phyloP scores from a whole-genome alignment of 164 flowering plant genomes.

The Vitis riparia region DNA sequence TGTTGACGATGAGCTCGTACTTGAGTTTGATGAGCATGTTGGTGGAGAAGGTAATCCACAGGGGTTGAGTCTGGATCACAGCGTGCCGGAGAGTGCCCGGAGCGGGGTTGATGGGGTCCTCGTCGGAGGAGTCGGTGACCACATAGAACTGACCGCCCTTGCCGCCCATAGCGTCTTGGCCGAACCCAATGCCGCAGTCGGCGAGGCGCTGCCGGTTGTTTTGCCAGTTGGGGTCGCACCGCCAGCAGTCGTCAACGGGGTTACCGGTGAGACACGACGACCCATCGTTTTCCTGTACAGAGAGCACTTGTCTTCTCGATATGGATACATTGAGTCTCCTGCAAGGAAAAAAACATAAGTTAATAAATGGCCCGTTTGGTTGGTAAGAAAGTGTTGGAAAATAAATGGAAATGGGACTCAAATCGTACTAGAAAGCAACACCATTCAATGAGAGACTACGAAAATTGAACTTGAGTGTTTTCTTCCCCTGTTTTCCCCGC shows the following conservation, averaged over 20 bases:
- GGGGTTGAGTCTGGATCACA: constrained; percentile 39
- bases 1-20: constrained; percentile 65
- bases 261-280: constrained; percentile 27
- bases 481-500: too few species aligned
- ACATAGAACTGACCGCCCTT: constrained; percentile 38
- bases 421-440: too few species aligned
- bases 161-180: constrained; percentile 37
- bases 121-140: constrained; percentile 46
- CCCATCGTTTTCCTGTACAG: background rate
- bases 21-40: constrained; percentile 66
- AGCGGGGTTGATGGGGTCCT: constrained; percentile 32
- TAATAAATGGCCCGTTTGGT: background rate
- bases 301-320: constrained; percentile 31
- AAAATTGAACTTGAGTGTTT: too few species aligned
- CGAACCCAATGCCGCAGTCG: constrained; percentile 44
- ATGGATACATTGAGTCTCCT: constrained; percentile 43
- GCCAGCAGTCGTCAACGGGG: constrained; percentile 49
- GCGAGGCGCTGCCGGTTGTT: constrained; percentile 36
- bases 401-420: background rate
- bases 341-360: background rate
- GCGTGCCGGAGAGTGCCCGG: constrained; percentile 47
- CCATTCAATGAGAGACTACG: too few species aligned
- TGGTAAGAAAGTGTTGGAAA: background rate
- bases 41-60: constrained; percentile 44
- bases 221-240: constrained; percentile 39